Evolutionary conservation across 2,329 filamentous ascomycete genomes (phyloP), one percentile per base, ranked within the genome.

Genomic region (Talaromyces sp.): DNA sequence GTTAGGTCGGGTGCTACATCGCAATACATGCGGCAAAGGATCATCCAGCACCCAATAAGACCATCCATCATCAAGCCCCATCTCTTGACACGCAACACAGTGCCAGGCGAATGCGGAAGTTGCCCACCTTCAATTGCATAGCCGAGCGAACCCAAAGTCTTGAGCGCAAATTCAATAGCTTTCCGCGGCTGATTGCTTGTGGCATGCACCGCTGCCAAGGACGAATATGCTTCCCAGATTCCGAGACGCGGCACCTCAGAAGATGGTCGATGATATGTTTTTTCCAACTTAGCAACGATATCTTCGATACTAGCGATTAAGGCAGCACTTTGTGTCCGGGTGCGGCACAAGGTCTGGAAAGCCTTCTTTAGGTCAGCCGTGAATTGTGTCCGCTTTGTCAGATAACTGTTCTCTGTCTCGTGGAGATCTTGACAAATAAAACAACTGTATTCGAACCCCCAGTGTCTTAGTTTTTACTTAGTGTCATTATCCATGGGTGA

Each of bases 31-130:
- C 2, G 35, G 1, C 56, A 63, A 17, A 72, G 66, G 38, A 68
- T 62, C 10, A 72, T 57, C 66, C 74, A 76, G 8, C 57, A 63
- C 3, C 68, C 65, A 12, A 74, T 61, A 4, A 72, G 21, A 31
- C 52, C 27, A 35, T 72, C 65, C 7, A 59, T 9, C 19, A 71
- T 51, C 1, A 69, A 50, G 3, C 74, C 74, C 73, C 74, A 76
- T 56, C 63, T 54, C 24, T 64, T 60, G 8, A 67, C 63, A 21
- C 67, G 12, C 1, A 69, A 43, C 7, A 51, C 32, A 8, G 26
- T 54, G 21, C 54, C 58, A 1, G 57, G 11, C 1, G 24, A 41
- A 48, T 31, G 52, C 6, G 64, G 64, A 21, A 61, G 12, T 24
- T 55, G n/a, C 2, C 63, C 67, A 12, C 67, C 67, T 29, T 70